These are phyloP conservation scores for Arthromyces matolae DNA, from an alignment of 768 basidiomycete genomes.

Conservation along the genomic window DNA sequence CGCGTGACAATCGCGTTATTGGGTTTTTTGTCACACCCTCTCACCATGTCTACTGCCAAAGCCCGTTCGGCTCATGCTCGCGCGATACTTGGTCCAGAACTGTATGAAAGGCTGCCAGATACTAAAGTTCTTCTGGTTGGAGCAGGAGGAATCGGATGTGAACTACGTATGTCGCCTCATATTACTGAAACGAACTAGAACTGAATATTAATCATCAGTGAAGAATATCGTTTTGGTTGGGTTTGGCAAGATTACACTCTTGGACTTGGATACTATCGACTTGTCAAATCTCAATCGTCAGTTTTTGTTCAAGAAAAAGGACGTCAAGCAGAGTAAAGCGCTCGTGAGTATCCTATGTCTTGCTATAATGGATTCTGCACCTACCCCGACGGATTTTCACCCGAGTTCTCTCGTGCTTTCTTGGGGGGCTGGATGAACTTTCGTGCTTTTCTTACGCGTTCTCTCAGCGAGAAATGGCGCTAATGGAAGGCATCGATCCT, in stretches of 20 bases:
- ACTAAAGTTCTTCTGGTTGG: constrained; percentile 87
- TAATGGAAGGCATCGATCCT: too few relatives aligned
- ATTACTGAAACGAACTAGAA: neutral
- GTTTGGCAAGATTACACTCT: constrained; percentile 86
- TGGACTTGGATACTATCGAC: constrained; percentile 98
- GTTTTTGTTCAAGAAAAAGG: constrained; percentile 95
- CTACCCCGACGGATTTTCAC: too few relatives aligned
- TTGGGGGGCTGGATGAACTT: too few relatives aligned
- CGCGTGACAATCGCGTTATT: constrained; percentile 20
- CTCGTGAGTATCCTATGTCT: constrained; percentile 47
- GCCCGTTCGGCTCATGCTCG: constrained; percentile 59
- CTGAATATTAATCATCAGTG: constrained; percentile 61
- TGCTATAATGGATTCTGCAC: neutral
- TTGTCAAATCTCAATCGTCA: constrained; percentile 96
- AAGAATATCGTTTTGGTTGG: constrained; percentile 94
- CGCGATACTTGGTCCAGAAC: constrained; percentile 76
- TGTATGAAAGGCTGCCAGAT: constrained; percentile 54
- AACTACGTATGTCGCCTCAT: constrained; percentile 61
- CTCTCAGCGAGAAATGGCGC: too few relatives aligned
- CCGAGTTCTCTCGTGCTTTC: too few relatives aligned
- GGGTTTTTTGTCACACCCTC: neutral
- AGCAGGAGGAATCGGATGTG: constrained; percentile 96
- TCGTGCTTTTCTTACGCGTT: too few relatives aligned
- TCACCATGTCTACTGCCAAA: constrained; percentile 42
- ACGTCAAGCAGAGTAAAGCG: constrained; percentile 96